phyloP scores from a whole-genome alignment of 768 basidiomycete genomes.

The Mycena rebaudengoi region DNA sequence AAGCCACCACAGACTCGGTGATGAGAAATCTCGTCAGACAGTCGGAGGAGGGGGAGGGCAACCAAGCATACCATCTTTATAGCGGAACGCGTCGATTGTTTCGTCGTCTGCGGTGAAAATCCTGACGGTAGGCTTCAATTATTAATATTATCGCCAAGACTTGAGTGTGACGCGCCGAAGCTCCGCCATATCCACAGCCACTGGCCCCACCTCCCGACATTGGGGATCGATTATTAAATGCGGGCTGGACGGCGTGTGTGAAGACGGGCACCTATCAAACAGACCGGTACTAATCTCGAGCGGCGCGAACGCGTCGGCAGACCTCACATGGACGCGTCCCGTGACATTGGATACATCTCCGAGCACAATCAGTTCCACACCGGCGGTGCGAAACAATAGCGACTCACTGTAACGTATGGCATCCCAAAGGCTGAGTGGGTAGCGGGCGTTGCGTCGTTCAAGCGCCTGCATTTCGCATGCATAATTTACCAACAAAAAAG shows the following conservation, averaged over 20 bases:
- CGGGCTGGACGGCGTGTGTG: not conserved
- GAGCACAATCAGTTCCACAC: not conserved
- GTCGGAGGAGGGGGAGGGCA: not conserved
- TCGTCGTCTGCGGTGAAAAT: conserved; percentile 28
- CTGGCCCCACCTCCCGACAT: no score
- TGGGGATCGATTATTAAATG: not conserved
- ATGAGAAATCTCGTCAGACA: not conserved
- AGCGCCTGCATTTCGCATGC: conserved; percentile 41
- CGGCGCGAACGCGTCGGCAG: conserved; percentile 38
- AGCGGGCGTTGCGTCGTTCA: conserved; percentile 43
- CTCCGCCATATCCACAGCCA: not conserved
- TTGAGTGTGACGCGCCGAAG: conserved; percentile 15
- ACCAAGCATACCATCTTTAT: not conserved
- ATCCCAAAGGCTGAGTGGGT: not conserved
- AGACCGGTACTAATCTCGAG: conserved; percentile 41
- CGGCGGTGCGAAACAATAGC: no score
- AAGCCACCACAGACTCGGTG: conserved; percentile 8
- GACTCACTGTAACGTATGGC: no score
- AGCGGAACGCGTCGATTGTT: conserved; percentile 24
- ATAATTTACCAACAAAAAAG: conserved; percentile 65
- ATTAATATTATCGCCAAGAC: not conserved
- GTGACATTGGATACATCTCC: conserved; percentile 44
- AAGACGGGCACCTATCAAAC: conserved; percentile 39
- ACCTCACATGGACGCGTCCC: conserved; percentile 48
- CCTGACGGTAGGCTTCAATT: not conserved